Conservation (phyloP, 495 filamentous ascomycete genomes). For the Amphirosellinia nigrospora region DNA sequence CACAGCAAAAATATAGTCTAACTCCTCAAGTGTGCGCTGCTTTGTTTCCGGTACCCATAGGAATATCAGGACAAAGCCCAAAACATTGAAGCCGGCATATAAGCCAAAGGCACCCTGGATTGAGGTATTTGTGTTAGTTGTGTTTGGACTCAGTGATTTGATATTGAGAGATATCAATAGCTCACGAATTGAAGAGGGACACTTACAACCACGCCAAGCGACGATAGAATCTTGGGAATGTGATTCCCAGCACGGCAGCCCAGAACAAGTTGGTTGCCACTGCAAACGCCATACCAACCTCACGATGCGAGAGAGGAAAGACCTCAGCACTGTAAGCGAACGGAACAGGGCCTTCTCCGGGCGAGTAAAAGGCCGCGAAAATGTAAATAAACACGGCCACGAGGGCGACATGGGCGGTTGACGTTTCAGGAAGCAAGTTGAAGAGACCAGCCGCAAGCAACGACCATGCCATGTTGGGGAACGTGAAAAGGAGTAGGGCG, state of each 20-base stretch:
- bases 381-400: conserved; percentile 72
- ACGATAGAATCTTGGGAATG: conserved; percentile 68
- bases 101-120: conserved; percentile 56
- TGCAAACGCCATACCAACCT: conserved; percentile 78
- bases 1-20: conserved; percentile 64
- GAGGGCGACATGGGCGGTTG: conserved; percentile 53
- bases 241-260: conserved; percentile 74
- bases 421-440: conserved; percentile 55
- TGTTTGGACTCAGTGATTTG: neutral
- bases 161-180: neutral
- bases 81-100: conserved; percentile 71
- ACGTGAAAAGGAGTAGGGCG: conserved; percentile 67
- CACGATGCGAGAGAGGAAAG: conserved; percentile 76
- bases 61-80: conserved; percentile 73
- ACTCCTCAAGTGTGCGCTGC: conserved; percentile 73
- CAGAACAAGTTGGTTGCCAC: conserved; percentile 76
- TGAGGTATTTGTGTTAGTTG: conserved; percentile 17
- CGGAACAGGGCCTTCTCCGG: conserved; percentile 74
- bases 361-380: conserved; percentile 71
- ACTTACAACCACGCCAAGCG: conserved; percentile 52
- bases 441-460: conserved; percentile 65
- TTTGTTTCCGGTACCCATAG: conserved; percentile 81
- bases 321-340: conserved; percentile 81
- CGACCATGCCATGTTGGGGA: conserved; percentile 65
- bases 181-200: conserved; percentile 41